These are phyloP conservation scores for Stygiomarasmius scandens DNA, from an alignment of 1,284 basidiomycete species.

Conservation along the genomic window DNA sequence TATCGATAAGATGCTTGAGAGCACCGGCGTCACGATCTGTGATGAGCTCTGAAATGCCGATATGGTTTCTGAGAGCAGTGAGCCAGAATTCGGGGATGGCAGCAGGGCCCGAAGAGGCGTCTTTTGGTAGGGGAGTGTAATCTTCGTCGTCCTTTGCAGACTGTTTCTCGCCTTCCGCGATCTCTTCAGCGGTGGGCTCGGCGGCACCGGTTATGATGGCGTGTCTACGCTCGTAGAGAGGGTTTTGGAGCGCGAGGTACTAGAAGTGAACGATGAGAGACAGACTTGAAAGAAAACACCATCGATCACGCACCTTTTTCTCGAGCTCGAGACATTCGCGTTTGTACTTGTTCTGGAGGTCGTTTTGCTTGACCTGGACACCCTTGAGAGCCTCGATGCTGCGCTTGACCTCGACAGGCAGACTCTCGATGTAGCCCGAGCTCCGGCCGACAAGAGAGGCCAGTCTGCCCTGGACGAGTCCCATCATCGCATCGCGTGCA, in stretches of 20 bases:
- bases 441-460: conserved; percentile 74
- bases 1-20: conserved; percentile 68
- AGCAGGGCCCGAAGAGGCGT: conserved; percentile 37
- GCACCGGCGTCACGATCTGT: conserved; percentile 90
- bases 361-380: conserved; percentile 90
- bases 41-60: conserved; percentile 86
- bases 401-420: conserved; percentile 82
- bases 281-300: conserved; percentile 15
- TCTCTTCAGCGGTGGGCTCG: conserved; percentile 81
- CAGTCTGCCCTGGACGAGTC: conserved; percentile 68
- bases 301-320: conserved; percentile 74
- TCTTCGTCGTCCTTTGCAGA: conserved; percentile 72
- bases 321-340: conserved; percentile 95
- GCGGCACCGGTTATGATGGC: conserved; percentile 83
- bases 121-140: conserved; percentile 59
- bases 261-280: conserved; percentile 33
- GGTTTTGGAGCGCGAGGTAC: conserved; percentile 86
- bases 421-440: conserved; percentile 86
- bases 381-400: conserved; percentile 94
- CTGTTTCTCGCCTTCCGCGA: conserved; percentile 76
- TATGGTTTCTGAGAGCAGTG: conserved; percentile 92
- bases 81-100: conserved; percentile 98
- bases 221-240: conserved; percentile 86
- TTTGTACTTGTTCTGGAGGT: conserved; percentile 95
- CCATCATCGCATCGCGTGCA: conserved; percentile 35